Evolutionary conservation across 1,284 basidiomycete genomes (phyloP).

Genomic region (Fistulinella staudtii): DNA sequence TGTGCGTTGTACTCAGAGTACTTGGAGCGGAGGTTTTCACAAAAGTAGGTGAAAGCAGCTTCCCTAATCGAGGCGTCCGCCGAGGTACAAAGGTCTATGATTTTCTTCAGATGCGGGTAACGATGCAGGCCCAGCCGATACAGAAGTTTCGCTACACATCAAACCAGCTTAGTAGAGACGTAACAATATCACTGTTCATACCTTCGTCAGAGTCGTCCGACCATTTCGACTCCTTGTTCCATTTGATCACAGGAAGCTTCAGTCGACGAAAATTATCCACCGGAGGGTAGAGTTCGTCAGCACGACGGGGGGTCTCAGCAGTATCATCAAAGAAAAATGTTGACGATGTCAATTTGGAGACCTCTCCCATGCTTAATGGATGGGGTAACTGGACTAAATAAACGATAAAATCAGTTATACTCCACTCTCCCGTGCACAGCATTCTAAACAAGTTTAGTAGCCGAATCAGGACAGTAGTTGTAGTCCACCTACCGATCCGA

Average conservation of each 20-base stretch:
- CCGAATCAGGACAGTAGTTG: neutral
- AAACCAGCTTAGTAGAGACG: neutral
- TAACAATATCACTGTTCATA: slow-evolving; percentile 21
- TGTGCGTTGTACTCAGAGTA: slow-evolving; percentile 61
- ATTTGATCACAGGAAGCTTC: slow-evolving; percentile 12
- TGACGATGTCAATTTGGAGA: slow-evolving; percentile 61
- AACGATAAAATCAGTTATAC: slow-evolving; percentile 66
- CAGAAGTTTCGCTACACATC: slow-evolving; percentile 45
- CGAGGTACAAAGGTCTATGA: slow-evolving; percentile 65
- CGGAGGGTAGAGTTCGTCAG: slow-evolving; percentile 16
- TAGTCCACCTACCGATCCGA: slow-evolving; percentile 54
- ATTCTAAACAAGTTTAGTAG: slow-evolving; percentile 43
- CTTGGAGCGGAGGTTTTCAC: slow-evolving; percentile 58
- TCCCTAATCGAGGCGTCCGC: slow-evolving; percentile 42
- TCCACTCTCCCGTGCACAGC: slow-evolving; percentile 76
- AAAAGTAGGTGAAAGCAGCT: slow-evolving; percentile 67
- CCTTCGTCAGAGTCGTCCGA: slow-evolving; percentile 75
- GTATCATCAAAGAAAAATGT: slow-evolving; percentile 3
- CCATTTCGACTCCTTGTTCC: slow-evolving; percentile 63
- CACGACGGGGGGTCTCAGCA: neutral
- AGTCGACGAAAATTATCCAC: slow-evolving; percentile 4
- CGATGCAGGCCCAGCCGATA: slow-evolving; percentile 72
- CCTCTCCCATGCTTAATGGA: slow-evolving; percentile 47
- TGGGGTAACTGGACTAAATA: slow-evolving; percentile 77
- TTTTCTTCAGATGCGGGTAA: slow-evolving; percentile 61